A percentile compares a stretch with the other conserved stretches of the same genome.
These are phyloP conservation scores for Leccinum imitatum DNA, from an alignment of 768 basidiomycete genomes.

Conservation along the genomic window DNA sequence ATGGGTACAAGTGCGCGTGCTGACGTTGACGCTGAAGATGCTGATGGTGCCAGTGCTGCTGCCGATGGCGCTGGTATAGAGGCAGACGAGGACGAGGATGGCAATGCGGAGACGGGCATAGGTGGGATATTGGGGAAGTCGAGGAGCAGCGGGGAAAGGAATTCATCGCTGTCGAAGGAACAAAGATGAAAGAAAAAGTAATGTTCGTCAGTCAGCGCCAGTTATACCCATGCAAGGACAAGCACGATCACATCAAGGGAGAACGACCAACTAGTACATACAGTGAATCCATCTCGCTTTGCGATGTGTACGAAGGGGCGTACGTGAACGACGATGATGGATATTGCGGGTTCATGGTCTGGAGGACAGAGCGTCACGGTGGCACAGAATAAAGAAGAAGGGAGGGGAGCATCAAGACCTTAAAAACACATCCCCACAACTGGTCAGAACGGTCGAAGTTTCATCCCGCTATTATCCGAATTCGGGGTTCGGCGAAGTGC, in stretches of 20 bases:
- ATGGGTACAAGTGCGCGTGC: neutral
- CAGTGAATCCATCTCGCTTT: conserved; percentile 9
- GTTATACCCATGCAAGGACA: neutral
- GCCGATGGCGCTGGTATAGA: neutral
- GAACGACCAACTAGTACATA: conserved; percentile 2
- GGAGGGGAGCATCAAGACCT: neutral
- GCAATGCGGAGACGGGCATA: neutral
- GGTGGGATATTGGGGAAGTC: neutral
- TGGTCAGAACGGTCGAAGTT: neutral
- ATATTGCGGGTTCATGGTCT: neutral
- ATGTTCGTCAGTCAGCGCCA: neutral
- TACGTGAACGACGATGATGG: neutral
- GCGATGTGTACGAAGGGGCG: neutral
- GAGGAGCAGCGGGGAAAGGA: conserved; percentile 12
- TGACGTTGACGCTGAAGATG: neutral
- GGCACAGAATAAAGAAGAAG: neutral
- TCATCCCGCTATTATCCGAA: neutral
- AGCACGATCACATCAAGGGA: neutral
- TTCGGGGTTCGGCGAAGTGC: conserved; percentile 10
- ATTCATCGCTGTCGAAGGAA: conserved; percentile 14
- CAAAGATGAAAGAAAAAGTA: neutral
- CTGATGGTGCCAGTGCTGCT: too few relatives aligned
- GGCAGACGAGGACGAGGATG: neutral
- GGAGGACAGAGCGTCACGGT: neutral
- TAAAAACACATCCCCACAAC: conserved; percentile 2